Base-by-base conservation (phyloP, 2,329 filamentous ascomycete species). In the Plectosphaerella sp. region DNA sequence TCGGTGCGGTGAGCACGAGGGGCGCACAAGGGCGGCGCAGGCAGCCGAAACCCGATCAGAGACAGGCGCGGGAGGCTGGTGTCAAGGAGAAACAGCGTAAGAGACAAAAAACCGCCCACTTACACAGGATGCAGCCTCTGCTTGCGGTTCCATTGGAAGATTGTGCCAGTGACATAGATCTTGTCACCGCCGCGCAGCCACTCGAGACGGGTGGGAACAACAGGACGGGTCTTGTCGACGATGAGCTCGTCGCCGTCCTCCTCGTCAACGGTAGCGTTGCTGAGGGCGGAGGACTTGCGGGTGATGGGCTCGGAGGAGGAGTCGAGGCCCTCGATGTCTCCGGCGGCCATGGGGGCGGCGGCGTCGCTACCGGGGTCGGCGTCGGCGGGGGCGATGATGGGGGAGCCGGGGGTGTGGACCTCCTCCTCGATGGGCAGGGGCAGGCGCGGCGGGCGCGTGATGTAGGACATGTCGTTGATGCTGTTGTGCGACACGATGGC, bases 61-160 rank as follows among this genome's bases (percentile, higher is more conserved):
- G 33, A 48, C 46, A 37, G 6, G 33, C 22, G 41, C 36, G 16
- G 43, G 47, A 15, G 39, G 14, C 37, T 28, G 45, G 53, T 18
- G 22, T 9, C 20, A 24, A 20, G 24, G 20, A 24, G 20, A 45
- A 24, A 10, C 14, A n/a, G 45, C 6, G 28, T 8, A 35, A 33
- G 43, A 20, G 24, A 22, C 22, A 22, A 22, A 22, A 22, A 39
- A 28, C 10, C 14, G 14, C 36, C 45, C 16, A 84, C 88, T 82
- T 82, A 96, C 91, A 90, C 87, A 69, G 82, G 86, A 69, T 91
- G 84, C 64, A 99, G 76, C 61, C 88, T 84, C 67, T 92, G 95
- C 72, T 97, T 97, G 67, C 88, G 87, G 71, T 95, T 91, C 94
- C 94, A 99, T 67, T 93, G 89, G 62, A 96, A 95, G 66, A 97